Evolutionary conservation across 148 eudicot genomes (phyloP), one percentile per base, ranked within the genome.

Genomic region (Camellia sinensis): DNA sequence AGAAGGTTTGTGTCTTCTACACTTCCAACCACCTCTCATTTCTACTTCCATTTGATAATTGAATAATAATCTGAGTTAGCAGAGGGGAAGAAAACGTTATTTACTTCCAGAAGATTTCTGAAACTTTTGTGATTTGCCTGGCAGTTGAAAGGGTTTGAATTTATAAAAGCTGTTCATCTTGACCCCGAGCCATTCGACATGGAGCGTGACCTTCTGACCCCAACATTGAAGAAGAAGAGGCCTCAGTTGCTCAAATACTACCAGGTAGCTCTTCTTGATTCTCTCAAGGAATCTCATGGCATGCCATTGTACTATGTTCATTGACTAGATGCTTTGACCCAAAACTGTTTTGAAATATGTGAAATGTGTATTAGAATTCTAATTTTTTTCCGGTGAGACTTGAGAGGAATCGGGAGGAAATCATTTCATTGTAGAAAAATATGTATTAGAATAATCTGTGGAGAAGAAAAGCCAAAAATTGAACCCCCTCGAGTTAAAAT

Each of bases 131-230:
- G 43, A 71, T 79, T 1, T 46, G 74, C 59, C 79, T 60, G 46
- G 85, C 93, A 93, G 97, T 80, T 93, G 78, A 93, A 93, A 86
- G 97, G 97, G 1, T 93, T 91, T 81, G 97, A 93, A 81, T 81
- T 93, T 64, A 82, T 93, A 79, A 93, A 84, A 86, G 91, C 89
- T 46, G 86, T 93, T 61, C 93, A 93, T 78, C 87, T 93, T 71
- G 97, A 93, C 71, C 92, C 95, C 0, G 85, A 84, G 80, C 91
- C 93, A 40, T 93, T 93, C 54, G 94, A 93, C 84, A 88, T 91
- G 79, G 95, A 93, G 17, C 93, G 92, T 0, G 97, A 91, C 80
- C 97, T 93, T 62, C 83, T 91, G 22, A 93, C 97, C 48, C 97
- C 97, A 52, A 93, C 97, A 57, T 93, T 80, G 70, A 93, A 93